These are phyloP conservation scores for Meyerozyma elateridarum DNA, from an alignment of 1,139 yeast species.

Conservation along the genomic window DNA sequence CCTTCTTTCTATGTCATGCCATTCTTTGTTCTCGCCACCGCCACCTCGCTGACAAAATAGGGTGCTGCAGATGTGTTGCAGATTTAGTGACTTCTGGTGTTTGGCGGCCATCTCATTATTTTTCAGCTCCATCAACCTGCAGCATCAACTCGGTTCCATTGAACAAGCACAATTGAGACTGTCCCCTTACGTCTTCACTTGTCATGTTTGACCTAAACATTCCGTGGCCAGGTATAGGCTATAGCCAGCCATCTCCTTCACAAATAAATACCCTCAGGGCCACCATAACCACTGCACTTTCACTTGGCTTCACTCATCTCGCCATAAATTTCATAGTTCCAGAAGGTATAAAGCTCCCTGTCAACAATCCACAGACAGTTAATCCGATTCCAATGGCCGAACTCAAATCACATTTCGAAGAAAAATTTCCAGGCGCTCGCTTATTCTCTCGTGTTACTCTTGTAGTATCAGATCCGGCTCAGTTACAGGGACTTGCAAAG, in stretches of 20 bases:
- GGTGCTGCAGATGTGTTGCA: too few relatives aligned
- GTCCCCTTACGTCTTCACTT: too few relatives aligned
- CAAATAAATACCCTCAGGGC: constrained; percentile 44
- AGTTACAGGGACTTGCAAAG: constrained; percentile 65
- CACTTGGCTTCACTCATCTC: constrained; percentile 66
- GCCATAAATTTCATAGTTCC: constrained; percentile 65
- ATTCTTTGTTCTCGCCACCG: too few relatives aligned
- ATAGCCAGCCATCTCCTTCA: constrained; percentile 33
- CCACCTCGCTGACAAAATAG: too few relatives aligned
- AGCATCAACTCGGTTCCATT: too few relatives aligned
- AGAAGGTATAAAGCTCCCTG: constrained; percentile 57
- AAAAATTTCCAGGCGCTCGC: constrained; percentile 39
- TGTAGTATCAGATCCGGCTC: constrained; percentile 70
- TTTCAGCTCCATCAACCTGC: too few relatives aligned
- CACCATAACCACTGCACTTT: constrained; percentile 50
- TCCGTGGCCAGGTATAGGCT: constrained; percentile 67
- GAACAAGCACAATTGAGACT: too few relatives aligned
- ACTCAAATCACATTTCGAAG: constrained; percentile 19
- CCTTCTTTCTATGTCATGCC: too few relatives aligned
- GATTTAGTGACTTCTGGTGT: too few relatives aligned
- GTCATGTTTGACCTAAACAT: constrained; percentile 70
- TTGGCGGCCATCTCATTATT: too few relatives aligned
- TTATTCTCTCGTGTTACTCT: constrained; percentile 73
- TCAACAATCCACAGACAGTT: constrained; percentile 25
- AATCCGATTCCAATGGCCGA: constrained; percentile 34